These are phyloP conservation scores for Amanita exitialis DNA, from an alignment of 768 basidiomycete genomes.

Conservation along the genomic window DNA sequence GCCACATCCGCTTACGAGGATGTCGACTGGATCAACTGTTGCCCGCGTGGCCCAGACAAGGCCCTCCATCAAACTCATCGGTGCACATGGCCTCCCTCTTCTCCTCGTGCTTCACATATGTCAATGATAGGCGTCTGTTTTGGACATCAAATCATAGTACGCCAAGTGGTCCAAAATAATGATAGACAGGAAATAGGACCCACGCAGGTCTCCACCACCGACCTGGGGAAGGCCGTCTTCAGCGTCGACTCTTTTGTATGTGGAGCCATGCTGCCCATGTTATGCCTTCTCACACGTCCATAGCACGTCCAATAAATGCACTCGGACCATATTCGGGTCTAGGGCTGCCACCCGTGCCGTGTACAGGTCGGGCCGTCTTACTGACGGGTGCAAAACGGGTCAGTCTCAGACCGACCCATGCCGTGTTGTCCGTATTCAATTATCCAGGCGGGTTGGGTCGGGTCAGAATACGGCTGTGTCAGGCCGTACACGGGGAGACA, in stretches of 20 bases:
- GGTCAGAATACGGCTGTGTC: no score
- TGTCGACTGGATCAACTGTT: constrained; percentile 65
- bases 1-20: constrained; percentile 71
- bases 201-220: constrained; percentile 54
- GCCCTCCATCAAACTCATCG: constrained; percentile 63
- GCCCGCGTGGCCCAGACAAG: constrained; percentile 35
- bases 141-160: constrained; percentile 76
- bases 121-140: constrained; percentile 70
- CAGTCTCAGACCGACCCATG: no score
- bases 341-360: no score
- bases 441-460: no score
- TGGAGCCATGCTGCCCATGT: constrained; percentile 1
- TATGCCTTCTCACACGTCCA: constrained; percentile 1
- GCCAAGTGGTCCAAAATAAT: constrained; percentile 52
- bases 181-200: constrained; percentile 80
- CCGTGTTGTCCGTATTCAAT: no score
- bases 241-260: constrained; percentile 29
- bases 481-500: no score
- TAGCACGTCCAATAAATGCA: constrained; percentile 85
- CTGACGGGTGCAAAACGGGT: no score
- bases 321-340: constrained; percentile 82
- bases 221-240: constrained; percentile 61
- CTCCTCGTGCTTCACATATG: not conserved
- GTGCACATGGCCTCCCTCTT: constrained; percentile 20
- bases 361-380: no score